These are phyloP conservation scores for Spencermartinsiella europaea DNA, from an alignment of 805 yeast genomes.

Conservation along the genomic window DNA sequence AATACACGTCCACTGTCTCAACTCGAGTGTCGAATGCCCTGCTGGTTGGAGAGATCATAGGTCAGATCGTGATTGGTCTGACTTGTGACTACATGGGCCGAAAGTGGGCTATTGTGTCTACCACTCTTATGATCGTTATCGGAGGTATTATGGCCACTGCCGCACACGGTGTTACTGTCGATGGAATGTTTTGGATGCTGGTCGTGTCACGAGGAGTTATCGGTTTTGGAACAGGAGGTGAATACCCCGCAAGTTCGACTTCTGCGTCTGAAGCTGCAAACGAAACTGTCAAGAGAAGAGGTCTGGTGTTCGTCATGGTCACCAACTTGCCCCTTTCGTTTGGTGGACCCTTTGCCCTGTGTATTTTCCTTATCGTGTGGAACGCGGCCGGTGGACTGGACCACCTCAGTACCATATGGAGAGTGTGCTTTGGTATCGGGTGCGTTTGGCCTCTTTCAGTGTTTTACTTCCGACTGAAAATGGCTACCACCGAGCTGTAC, in stretches of 20 bases:
- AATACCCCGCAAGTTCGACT: constrained; percentile 64
- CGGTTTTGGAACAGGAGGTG: constrained; percentile 78
- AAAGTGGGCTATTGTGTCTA: constrained; percentile 59
- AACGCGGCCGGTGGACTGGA: constrained; percentile 46
- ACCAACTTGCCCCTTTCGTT: constrained; percentile 69
- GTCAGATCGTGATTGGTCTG: constrained; percentile 61
- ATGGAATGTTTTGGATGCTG: constrained; percentile 73
- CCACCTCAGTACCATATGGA: constrained; percentile 52
- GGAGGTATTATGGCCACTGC: constrained; percentile 68
- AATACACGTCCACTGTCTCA: constrained; percentile 42
- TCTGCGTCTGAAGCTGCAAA: constrained; percentile 71
- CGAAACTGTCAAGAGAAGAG: constrained; percentile 53
- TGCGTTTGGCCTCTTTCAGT: constrained; percentile 72
- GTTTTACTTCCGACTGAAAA: constrained; percentile 64
- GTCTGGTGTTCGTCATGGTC: constrained; percentile 58
- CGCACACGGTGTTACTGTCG: constrained; percentile 53
- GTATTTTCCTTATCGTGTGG: constrained; percentile 62
- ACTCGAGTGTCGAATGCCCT: constrained; percentile 68
- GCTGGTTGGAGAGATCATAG: constrained; percentile 64
- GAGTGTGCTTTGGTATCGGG: constrained; percentile 66
- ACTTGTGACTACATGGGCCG: constrained; percentile 63
- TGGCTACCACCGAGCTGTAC: constrained; percentile 63
- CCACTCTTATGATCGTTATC: constrained; percentile 54
- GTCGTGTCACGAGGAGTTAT: constrained; percentile 68
- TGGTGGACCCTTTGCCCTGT: constrained; percentile 75